A percentile compares a stretch with the other conserved stretches of the same genome.
These are phyloP conservation scores for Pichia eremophila DNA, from an alignment of 805 yeast genomes.

Conservation along the genomic window DNA sequence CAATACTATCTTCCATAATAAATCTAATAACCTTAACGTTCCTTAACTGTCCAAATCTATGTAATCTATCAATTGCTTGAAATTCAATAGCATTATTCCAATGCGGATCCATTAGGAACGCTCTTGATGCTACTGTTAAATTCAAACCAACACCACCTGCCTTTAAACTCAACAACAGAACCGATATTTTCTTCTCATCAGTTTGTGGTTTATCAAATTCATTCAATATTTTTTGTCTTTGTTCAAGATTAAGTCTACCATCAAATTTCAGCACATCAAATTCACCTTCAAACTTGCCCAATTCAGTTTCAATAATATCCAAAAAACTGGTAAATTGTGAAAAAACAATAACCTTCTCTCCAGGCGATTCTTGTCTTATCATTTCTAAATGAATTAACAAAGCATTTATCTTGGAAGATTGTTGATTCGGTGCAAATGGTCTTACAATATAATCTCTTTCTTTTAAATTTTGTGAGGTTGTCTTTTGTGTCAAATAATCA, in stretches of 20 bases:
- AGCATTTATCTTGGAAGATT: constrained; percentile 69
- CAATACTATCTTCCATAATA: constrained; percentile 75
- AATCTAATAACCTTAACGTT: constrained; percentile 71
- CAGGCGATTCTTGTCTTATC: constrained; percentile 45
- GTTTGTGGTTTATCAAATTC: constrained; percentile 33
- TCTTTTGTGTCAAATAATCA: constrained; percentile 4
- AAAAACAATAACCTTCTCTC: constrained; percentile 75
- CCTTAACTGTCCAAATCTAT: constrained; percentile 76
- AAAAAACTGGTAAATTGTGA: constrained; percentile 83
- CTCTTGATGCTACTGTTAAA: constrained; percentile 73
- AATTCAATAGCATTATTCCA: constrained; percentile 91
- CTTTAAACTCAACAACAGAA: constrained; percentile 66
- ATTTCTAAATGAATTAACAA: constrained; percentile 48
- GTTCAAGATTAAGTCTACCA: constrained; percentile 62
- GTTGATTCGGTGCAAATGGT: constrained; percentile 39
- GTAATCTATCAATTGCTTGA: constrained; percentile 86
- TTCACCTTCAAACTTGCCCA: constrained; percentile 35
- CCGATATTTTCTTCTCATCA: constrained; percentile 24
- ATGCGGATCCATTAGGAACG: constrained; percentile 94
- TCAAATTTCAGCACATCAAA: constrained; percentile 65
- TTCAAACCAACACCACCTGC: constrained; percentile 95
- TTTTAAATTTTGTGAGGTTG: not conserved
- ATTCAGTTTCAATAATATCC: constrained; percentile 61
- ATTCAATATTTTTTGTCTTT: constrained; percentile 51
- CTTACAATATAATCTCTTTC: constrained; percentile 24